Evolutionary conservation across 768 basidiomycete genomes (phyloP).

Genomic region (Gymnopilus junonius): DNA sequence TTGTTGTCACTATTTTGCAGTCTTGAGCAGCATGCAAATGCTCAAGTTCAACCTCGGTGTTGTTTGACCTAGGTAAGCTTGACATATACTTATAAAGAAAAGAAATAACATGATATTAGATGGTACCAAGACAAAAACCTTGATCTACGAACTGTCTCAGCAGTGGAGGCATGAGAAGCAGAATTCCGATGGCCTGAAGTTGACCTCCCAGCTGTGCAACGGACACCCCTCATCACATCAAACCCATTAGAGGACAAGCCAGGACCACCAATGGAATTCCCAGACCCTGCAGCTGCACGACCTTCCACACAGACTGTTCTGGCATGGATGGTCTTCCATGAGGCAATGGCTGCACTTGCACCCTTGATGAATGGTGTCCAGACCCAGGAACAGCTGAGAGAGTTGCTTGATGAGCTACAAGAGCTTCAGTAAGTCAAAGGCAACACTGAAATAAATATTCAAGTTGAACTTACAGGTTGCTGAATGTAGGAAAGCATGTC

Average conservation of each 20-base stretch:
- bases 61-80: conserved; percentile 20
- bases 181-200: neutral
- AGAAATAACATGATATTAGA: conserved; percentile 9
- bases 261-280: neutral
- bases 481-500: neutral
- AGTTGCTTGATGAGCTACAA: conserved; percentile 15
- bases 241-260: neutral
- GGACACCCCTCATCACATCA: neutral
- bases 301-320: conserved; percentile 23
- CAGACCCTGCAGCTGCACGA: neutral
- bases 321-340: conserved; percentile 23
- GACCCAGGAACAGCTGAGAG: conserved; percentile 27
- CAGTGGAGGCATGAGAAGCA: neutral
- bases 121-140: conserved; percentile 22
- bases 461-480: too few species aligned
- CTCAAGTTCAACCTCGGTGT: conserved; percentile 29
- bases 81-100: neutral
- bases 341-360: conserved; percentile 24
- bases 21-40: conserved; percentile 11
- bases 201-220: neutral
- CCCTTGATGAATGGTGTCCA: conserved; percentile 25
- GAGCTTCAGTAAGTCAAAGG: neutral
- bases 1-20: conserved; percentile 28
- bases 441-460: too few species aligned
- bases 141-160: conserved; percentile 1